Conservation (phyloP, 768 basidiomycete species). For the Krasilnikovozyma curviuscula region DNA sequence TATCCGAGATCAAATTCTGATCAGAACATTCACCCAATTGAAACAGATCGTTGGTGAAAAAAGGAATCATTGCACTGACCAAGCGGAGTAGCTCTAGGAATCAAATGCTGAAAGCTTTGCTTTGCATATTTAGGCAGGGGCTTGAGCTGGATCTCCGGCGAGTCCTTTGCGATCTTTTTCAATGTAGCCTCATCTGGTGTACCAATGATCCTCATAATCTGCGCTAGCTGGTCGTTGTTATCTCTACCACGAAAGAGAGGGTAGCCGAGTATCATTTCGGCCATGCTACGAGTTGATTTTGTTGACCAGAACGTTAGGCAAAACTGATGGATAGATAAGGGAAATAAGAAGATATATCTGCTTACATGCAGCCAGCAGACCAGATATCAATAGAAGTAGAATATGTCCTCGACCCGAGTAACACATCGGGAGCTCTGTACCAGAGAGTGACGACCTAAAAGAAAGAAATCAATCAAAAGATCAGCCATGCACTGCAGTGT, state of each 20-base stretch:
- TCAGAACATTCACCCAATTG: neutral
- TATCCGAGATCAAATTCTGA: neutral
- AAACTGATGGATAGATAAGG: neutral
- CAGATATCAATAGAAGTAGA: slow-evolving; percentile 97
- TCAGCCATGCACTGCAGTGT: neutral
- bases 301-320: neutral
- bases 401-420: slow-evolving; percentile 90
- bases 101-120: slow-evolving; percentile 56
- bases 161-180: slow-evolving; percentile 72
- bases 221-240: slow-evolving; percentile 90
- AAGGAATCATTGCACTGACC: slow-evolving; percentile 30
- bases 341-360: neutral
- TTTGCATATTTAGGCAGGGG: slow-evolving; percentile 74
- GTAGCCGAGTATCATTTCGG: slow-evolving; percentile 96
- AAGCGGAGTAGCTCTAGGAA: slow-evolving; percentile 69
- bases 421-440: slow-evolving; percentile 96
- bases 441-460: slow-evolving; percentile 73
- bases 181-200: slow-evolving; percentile 78
- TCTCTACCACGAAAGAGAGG: slow-evolving; percentile 92
- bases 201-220: slow-evolving; percentile 92
- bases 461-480: neutral
- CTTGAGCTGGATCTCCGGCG: slow-evolving; percentile 66
- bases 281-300: too few relatives aligned
- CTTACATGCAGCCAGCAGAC: slow-evolving; percentile 84
- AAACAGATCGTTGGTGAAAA: neutral